Percentiles rank a stretch among this genome's conserved stretches.
Evolutionary conservation across 2,329 filamentous ascomycete species (phyloP).

Genomic region (Diaporthe sp.): DNA sequence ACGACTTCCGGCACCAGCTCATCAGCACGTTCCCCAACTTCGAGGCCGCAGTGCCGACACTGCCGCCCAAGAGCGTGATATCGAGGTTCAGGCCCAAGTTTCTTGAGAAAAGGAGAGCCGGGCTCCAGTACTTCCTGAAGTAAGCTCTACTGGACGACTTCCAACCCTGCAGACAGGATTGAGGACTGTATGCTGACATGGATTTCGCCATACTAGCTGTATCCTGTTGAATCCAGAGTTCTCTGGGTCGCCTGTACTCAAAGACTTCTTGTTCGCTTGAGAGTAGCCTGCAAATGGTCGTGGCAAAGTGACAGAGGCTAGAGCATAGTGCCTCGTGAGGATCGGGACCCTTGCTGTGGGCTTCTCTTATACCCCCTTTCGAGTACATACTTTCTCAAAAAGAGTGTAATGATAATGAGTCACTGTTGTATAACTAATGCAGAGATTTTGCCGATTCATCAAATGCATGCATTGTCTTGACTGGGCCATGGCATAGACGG

Average conservation of each 20-base stretch:
- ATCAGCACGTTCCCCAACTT: constrained; percentile 87
- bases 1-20: constrained; percentile 81
- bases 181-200: constrained; percentile 29
- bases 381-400: constrained; percentile 33
- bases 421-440: neutral
- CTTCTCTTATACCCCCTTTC: constrained; percentile 38
- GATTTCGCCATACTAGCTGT: constrained; percentile 71
- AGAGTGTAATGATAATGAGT: constrained; percentile 41
- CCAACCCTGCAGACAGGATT: neutral
- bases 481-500: neutral
- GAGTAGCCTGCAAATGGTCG: neutral
- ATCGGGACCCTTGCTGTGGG: neutral
- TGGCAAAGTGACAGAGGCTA: neutral
- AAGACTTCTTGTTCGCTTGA: constrained; percentile 86
- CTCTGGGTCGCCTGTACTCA: constrained; percentile 88
- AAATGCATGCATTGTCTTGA: neutral
- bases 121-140: constrained; percentile 95
- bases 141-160: constrained; percentile 59
- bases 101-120: constrained; percentile 84
- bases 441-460: neutral
- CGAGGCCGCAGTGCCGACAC: constrained; percentile 84
- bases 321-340: neutral
- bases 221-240: constrained; percentile 95
- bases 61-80: constrained; percentile 93
- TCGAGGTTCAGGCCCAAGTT: constrained; percentile 89